Percentiles rank a stretch among this genome's conserved stretches.
Evolutionary conservation across 495 filamentous ascomycete genomes (phyloP).

Genomic region (Alectoria sarmentosa): DNA sequence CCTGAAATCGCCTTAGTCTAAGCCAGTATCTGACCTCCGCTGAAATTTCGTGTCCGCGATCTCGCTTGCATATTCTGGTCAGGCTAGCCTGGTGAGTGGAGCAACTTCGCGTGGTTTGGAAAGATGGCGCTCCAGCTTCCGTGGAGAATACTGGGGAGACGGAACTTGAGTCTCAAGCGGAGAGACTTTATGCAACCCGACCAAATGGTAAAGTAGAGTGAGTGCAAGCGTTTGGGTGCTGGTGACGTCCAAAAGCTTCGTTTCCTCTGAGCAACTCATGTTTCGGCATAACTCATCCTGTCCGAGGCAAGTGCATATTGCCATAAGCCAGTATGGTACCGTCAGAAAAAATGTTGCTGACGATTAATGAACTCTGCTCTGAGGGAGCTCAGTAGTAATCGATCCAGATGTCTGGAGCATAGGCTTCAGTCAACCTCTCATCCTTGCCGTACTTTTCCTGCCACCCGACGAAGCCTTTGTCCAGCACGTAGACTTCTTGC

Average conservation of each 20-base stretch:
- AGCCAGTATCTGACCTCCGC: not conserved
- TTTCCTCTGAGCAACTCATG: not conserved
- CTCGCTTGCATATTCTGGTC: not conserved
- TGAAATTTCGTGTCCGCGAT: not conserved
- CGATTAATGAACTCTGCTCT: not conserved
- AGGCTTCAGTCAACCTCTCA: conserved; percentile 74
- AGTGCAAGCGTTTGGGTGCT: not conserved
- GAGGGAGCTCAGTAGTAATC: conserved; percentile 37
- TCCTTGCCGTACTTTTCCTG: conserved; percentile 82
- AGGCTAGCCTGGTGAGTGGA: not conserved
- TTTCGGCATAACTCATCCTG: not conserved
- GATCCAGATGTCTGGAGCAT: conserved; percentile 79
- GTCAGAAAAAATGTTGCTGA: not conserved
- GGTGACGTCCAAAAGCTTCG: not conserved
- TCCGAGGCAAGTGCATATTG: not conserved
- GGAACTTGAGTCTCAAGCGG: not conserved
- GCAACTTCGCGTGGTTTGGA: not conserved
- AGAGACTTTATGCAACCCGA: not conserved
- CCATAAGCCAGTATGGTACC: not conserved
- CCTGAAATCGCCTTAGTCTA: not conserved
- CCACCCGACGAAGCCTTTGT: conserved; percentile 86
- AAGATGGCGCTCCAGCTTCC: not conserved
- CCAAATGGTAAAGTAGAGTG: not conserved
- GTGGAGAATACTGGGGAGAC: not conserved
- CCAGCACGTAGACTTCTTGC: conserved; percentile 74